Percentiles rank a stretch among this genome's conserved stretches.
Evolutionary conservation across 768 basidiomycete genomes (phyloP).

Genomic region (Lactarius quietus): DNA sequence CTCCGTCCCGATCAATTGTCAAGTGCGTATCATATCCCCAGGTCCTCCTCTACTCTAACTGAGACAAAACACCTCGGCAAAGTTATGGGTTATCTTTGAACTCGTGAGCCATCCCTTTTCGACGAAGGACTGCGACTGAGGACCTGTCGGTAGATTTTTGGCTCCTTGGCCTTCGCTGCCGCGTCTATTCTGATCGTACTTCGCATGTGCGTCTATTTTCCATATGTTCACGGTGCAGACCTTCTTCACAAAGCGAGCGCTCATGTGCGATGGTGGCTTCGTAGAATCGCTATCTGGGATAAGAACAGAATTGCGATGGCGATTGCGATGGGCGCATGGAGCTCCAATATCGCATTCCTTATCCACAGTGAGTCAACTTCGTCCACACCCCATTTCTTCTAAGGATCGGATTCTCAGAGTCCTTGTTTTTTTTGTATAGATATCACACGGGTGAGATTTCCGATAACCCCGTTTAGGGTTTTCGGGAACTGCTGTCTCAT

Average conservation of each 20-base stretch:
- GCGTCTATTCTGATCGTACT: slow-evolving; percentile 11
- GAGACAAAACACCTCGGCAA: neutral
- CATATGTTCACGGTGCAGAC: neutral
- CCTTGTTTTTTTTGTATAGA: neutral
- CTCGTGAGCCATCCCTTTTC: neutral
- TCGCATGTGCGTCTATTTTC: slow-evolving; percentile 13
- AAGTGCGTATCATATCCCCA: neutral
- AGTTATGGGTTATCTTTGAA: neutral
- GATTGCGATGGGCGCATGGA: neutral
- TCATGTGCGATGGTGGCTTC: neutral
- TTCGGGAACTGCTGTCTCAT: no score
- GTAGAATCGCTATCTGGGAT: slow-evolving; percentile 15
- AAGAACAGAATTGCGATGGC: neutral
- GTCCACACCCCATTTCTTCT: no score
- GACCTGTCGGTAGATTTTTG: neutral
- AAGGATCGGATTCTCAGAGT: no score
- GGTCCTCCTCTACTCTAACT: neutral
- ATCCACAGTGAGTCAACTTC: neutral
- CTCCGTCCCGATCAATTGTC: slow-evolving; percentile 6
- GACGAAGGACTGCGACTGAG: no score
- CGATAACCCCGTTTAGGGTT: neutral
- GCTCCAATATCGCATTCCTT: neutral
- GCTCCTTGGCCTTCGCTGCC: neutral
- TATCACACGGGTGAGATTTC: neutral
- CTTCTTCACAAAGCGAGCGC: neutral